Percentiles rank a stretch among this genome's conserved stretches.
phyloP scores from a whole-genome alignment of 2,329 filamentous ascomycete species.

The Aspergillus proliferans region DNA sequence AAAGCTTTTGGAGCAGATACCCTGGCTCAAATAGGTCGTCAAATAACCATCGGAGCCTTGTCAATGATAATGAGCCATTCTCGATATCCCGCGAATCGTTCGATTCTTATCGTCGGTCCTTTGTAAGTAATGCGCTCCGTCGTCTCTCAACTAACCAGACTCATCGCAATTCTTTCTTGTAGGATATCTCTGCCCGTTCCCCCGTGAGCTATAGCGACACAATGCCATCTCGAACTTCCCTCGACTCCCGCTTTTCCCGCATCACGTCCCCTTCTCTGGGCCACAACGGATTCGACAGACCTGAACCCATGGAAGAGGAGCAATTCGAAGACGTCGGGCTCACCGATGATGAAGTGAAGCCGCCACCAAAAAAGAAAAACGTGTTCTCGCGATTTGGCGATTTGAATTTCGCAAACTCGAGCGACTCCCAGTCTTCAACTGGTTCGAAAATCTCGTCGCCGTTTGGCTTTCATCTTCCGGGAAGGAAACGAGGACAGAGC shows the following conservation, averaged over 20 bases:
- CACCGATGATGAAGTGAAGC: slow-evolving; percentile 61
- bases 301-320: slow-evolving; percentile 66
- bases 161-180: slow-evolving; percentile 4
- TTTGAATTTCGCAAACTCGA: slow-evolving; percentile 21
- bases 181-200: slow-evolving; percentile 88
- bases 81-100: slow-evolving; percentile 95
- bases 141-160: neutral
- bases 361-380: slow-evolving; percentile 63
- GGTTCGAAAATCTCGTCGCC: slow-evolving; percentile 37
- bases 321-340: slow-evolving; percentile 86
- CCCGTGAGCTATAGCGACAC: slow-evolving; percentile 60
- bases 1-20: slow-evolving; percentile 64
- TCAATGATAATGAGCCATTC: slow-evolving; percentile 84
- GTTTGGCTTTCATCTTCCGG: slow-evolving; percentile 60
- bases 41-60: slow-evolving; percentile 54
- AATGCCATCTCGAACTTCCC: slow-evolving; percentile 63
- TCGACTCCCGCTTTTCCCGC: slow-evolving; percentile 66
- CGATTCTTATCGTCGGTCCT: slow-evolving; percentile 91
- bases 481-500: slow-evolving; percentile 65
- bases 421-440: slow-evolving; percentile 34
- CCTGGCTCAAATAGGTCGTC: slow-evolving; percentile 45
- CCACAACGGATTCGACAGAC: slow-evolving; percentile 52
- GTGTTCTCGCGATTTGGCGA: slow-evolving; percentile 73
- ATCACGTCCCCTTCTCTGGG: slow-evolving; percentile 58
- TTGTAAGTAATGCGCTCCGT: slow-evolving; percentile 55